A percentile compares a stretch with the other conserved stretches of the same genome.
These are phyloP conservation scores for Coccomyxa sp. DNA, from an alignment of 139 green algal genomes.

Conservation along the genomic window DNA sequence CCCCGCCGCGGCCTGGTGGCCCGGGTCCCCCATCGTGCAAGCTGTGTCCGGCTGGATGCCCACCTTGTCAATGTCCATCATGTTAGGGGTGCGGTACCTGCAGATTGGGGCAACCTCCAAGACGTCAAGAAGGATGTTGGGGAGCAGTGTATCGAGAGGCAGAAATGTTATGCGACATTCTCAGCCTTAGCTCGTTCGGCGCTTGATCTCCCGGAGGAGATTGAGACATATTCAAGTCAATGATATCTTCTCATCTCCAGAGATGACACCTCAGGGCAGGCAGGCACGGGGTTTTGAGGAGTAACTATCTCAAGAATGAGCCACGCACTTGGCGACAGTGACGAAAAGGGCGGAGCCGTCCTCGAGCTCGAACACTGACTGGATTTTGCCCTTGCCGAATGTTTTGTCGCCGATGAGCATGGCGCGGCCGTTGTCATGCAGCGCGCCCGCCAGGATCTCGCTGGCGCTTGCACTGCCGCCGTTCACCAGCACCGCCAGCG, in stretches of 20 bases:
- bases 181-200: no score
- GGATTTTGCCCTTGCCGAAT: constrained; percentile 87
- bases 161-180: no score
- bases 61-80: constrained; percentile 23
- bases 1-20: not conserved
- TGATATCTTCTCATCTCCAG: no score
- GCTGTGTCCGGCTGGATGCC: constrained; percentile 23
- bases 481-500: constrained; percentile 89
- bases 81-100: constrained; percentile 14
- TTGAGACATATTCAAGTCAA: no score
- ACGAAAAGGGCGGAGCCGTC: constrained; percentile 93
- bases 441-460: constrained; percentile 86
- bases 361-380: constrained; percentile 67
- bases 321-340: constrained; percentile 60
- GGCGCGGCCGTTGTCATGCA: constrained; percentile 77
- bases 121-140: no score
- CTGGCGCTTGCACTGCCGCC: constrained; percentile 60
- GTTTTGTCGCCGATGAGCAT: constrained; percentile 74
- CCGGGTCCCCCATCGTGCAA: not conserved
- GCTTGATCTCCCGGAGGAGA: no score
- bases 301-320: no score
- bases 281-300: no score
- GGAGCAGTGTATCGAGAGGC: no score
- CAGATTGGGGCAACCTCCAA: not conserved
- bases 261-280: no score